Base-by-base conservation (phyloP, 2,329 filamentous ascomycete genomes). In the Atkinsonella texensis region DNA sequence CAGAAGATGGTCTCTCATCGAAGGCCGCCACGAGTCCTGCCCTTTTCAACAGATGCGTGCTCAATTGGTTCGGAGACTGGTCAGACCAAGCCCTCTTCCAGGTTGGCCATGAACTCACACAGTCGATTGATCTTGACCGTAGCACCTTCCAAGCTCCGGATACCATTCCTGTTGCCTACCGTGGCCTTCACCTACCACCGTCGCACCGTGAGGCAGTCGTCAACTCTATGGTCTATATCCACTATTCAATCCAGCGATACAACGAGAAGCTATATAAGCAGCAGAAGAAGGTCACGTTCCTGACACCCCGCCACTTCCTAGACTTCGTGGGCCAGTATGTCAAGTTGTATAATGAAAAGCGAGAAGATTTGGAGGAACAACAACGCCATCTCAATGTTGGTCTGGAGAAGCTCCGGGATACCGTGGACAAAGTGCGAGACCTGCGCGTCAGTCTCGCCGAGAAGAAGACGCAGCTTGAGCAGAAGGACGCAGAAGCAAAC, bases 11-110 rank as follows among this genome's bases (percentile, higher is more conserved):
- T 0, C 73, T 99, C 9, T 93, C 88, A 1, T 95, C 89, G 33
- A 97, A 96, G 73, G 93, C 93, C 52, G 94, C 93, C 31, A 98
- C 94, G 3, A 96, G 89, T 78, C 93, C 93, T 54, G 93, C 93
- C 41, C 72, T 99, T 63, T 99, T 99, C 84, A 99, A 99, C 74
- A 85, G 93, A 77, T 99, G 93, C 65, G 93, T 99, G 47, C 84
- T 99, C 60, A 98, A 99, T 71, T 99, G 93, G 93, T 96, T 98
- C 66, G 93, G 93, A 57, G 93, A 99, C 70, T 99, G 93, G 93
- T 98, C 93, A 49, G 93, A 98, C 67, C 93, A 98, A 71, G 94
- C 93, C 39, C 79, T 98, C 18, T 99, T 94, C 83, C 94, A 98
- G 69, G 94, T 98, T 56, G 90, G 87, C 23, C 89, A 87, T 56